phyloP scores from a whole-genome alignment of 805 yeast genomes.

The Saccharomyces kudriavzevii region DNA sequence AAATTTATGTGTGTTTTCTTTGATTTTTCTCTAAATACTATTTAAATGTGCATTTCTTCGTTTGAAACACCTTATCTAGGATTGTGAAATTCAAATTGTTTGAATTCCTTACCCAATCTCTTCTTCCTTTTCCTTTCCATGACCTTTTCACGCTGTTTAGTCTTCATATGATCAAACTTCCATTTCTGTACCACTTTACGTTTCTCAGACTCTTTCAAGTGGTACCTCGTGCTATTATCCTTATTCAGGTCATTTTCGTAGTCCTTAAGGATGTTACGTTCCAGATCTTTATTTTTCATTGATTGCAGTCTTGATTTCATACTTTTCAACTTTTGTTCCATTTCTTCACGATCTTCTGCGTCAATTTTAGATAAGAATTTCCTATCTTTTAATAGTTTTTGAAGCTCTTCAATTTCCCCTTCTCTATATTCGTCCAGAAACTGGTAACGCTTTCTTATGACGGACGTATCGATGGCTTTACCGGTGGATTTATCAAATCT shows the following conservation, averaged over 20 bases:
- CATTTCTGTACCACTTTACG: slow-evolving; percentile 69
- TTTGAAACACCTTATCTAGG: slow-evolving; percentile 11
- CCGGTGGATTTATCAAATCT: slow-evolving; percentile 89
- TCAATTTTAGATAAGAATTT: slow-evolving; percentile 36
- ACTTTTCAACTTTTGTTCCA: slow-evolving; percentile 53
- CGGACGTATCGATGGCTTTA: slow-evolving; percentile 61
- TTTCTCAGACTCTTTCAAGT: slow-evolving; percentile 61
- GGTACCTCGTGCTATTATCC: slow-evolving; percentile 44
- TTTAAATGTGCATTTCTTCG: background rate
- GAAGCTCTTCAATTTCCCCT: slow-evolving; percentile 58
- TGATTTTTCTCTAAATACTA: background rate
- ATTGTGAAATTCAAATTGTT: slow-evolving; percentile 36
- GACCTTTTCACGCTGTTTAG: slow-evolving; percentile 66
- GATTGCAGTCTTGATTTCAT: slow-evolving; percentile 60
- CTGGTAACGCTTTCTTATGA: slow-evolving; percentile 67
- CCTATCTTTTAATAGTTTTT: slow-evolving; percentile 45
- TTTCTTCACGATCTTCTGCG: slow-evolving; percentile 41
- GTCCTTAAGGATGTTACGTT: slow-evolving; percentile 52
- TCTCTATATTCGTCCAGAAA: slow-evolving; percentile 83
- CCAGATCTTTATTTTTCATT: slow-evolving; percentile 66
- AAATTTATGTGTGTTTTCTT: slow-evolving; percentile 1
- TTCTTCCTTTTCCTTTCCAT: slow-evolving; percentile 84
- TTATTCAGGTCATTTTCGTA: slow-evolving; percentile 49
- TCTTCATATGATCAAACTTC: slow-evolving; percentile 66
- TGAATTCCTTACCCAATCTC: slow-evolving; percentile 74